A percentile compares a stretch with the other conserved stretches of the same genome.
Conservation (phyloP, 73 alveolate genomes). For the Paramecium primaurelia region DNA sequence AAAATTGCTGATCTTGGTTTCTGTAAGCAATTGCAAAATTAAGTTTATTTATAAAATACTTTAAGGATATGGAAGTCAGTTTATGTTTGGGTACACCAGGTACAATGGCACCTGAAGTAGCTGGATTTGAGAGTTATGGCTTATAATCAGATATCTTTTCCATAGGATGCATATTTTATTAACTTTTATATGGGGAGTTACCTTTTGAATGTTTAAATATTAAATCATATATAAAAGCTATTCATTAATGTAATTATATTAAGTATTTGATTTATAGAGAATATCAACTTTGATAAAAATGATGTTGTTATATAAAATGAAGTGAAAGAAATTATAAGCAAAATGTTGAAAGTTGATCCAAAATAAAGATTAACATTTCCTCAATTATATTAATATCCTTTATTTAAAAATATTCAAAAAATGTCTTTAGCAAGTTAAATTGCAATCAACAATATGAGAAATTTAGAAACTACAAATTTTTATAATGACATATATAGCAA, state of each 20-base stretch:
- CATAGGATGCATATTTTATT: neutral
- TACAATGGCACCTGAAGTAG: conserved; percentile 46
- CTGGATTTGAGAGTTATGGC: neutral
- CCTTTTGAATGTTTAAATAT: neutral
- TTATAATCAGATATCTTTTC: conserved; percentile 26
- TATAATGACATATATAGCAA: neutral
- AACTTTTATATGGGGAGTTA: neutral
- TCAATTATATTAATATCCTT: neutral
- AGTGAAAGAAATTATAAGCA: neutral
- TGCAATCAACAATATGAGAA: neutral
- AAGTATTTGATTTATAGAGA: neutral
- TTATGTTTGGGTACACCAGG: conserved; percentile 6
- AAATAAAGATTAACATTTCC: neutral
- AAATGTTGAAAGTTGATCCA: neutral
- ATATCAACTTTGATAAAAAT: neutral
- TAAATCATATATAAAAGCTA: neutral
- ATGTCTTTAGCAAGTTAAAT: neutral
- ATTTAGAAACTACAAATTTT: neutral
- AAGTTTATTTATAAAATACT: neutral
- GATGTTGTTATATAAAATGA: neutral
- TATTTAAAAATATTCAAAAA: neutral
- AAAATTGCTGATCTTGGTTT: conserved; percentile 38
- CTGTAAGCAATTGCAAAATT: neutral
- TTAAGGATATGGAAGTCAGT: neutral
- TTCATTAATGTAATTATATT: neutral